Conservation (phyloP, 2,329 filamentous ascomycete species). For the Metarhizium rileyi region DNA sequence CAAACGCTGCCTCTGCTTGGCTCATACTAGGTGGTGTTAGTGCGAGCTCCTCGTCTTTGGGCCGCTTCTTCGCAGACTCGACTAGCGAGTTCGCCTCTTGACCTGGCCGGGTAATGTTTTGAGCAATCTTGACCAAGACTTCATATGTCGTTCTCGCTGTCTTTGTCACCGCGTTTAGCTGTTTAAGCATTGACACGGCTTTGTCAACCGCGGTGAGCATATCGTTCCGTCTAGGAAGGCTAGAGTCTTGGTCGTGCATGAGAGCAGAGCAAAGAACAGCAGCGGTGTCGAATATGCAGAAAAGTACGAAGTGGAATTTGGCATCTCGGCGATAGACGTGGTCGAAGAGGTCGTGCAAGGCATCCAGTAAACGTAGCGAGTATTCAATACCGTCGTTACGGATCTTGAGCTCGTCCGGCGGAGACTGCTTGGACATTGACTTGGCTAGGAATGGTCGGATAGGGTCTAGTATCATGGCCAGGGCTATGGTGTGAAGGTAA, state of each 20-base stretch:
- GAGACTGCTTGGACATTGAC: conserved; percentile 16
- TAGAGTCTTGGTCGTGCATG: conserved; percentile 35
- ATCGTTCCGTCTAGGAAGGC: conserved; percentile 30
- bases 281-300: conserved; percentile 41
- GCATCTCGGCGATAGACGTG: conserved; percentile 34
- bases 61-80: conserved; percentile 5
- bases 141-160: conserved; percentile 23
- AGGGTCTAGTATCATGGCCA: conserved; percentile 35
- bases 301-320: conserved; percentile 39
- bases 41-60: conserved; percentile 1
- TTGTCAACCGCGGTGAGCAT: conserved; percentile 29
- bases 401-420: conserved; percentile 25
- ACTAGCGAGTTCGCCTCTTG: conserved; percentile 3
- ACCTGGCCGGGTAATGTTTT: conserved; percentile 8
- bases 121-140: conserved; percentile 20
- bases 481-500: conserved; percentile 33
- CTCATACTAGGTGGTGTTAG: conserved; percentile 8
- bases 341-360: conserved; percentile 31
- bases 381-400: conserved; percentile 33
- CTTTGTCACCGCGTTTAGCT: conserved; percentile 19
- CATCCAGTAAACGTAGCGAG: conserved; percentile 31
- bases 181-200: conserved; percentile 24
- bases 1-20: background rate
- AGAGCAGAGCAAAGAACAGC: conserved; percentile 41
- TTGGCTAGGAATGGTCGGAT: conserved; percentile 36